Base-by-base conservation (phyloP, 1,284 basidiomycete species). In the Baeospora myosura region DNA sequence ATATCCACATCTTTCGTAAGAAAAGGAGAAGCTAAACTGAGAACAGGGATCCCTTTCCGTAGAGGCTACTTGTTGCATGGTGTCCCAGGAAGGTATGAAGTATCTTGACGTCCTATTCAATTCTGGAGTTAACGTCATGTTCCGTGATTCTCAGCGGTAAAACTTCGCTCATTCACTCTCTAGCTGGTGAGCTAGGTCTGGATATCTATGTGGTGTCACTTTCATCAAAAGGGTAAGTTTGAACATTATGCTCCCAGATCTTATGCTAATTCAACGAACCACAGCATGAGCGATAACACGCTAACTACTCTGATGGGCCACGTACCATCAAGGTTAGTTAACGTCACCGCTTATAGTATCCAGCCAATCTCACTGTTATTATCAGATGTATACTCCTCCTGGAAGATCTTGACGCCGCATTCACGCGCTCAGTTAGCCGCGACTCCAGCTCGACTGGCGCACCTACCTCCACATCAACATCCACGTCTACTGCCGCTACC, bases 121-220 rank as follows among this genome's bases (percentile, higher is more conserved):
- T 41, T 49, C 28, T 12, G 34, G 10, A 39, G 54, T 44, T 39
- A 55, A 53, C 31, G 43, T 46, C 43, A 32, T 32, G 42, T 48
- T 31, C 40, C 16, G 32, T n/a, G n/a, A n/a, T 33, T 43, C 24
- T 29, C 57, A 85, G 84, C 58, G 88, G 88, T 47, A 89, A 89
- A 64, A 87, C 85, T 24, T 87, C 82, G 14, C 66, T 87, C 40
- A 87, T 91, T 54, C 87, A 89, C 58, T 89, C 88, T 4, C 63
- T 92, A 45, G 89, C 89, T 36, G 86, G 87, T 40, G 87, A 90
- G 56, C 71, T 92, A 29, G 78, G 81, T n/a, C 70, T 91, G 21
- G 88, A 91, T 61, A 89, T 93, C 49, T 92, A 91, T 57, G 85
- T 89, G 39, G 78, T 92, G 48, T 88, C 83, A 41, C 66, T 93